Evolutionary conservation across 164 flowering plant species (phyloP), one percentile per base, ranked within the genome.

Genomic region (Magnolia kwangsiensis): DNA sequence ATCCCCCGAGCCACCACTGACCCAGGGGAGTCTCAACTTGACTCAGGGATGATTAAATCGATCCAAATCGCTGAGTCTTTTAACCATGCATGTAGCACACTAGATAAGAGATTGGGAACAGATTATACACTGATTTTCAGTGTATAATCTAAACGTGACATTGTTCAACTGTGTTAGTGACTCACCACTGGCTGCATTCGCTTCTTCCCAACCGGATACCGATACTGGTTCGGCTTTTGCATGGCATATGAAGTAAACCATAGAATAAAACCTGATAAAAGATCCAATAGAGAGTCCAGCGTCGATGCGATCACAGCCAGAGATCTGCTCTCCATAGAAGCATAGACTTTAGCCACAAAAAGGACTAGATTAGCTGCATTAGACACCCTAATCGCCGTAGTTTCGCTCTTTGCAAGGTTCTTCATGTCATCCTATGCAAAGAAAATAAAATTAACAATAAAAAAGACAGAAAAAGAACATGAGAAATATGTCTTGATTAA

Each of bases 161-260:
- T 20, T 10, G 37, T 51, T 65, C 10, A 21, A n/a, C 68, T n/a
- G 37, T 16, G 55, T 50, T 45, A 13, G 4, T 19, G 51, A 81
- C 90, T 76, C 84, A 92, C 96, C 82, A 93, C 94, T 3, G 98
- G 96, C 73, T 93, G 98, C 98, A 93, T 93, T 51, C 96, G 69
- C 51, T 83, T 88, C 83, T 93, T 93, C 59, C 98, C 98, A 51
- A 93, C 88, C 0, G 96, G 96, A 74, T 89, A 92, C 49, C 83
- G 85, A 74, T 86, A 92, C 10, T 84, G 89, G 74, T 90, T 93
- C 7, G 95, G 96, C 20, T 81, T 86, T 77, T 72, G 86, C 98
- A 93, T 93, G 73, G 95, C 89, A 83, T 90, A 7, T 58, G 93
- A 74, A 74, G 98, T 90, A 80, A 92, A 93, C 98, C 98, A 93